Evolutionary conservation across 164 flowering plant genomes (phyloP).

Genomic region (Paratinospora sagittata): DNA sequence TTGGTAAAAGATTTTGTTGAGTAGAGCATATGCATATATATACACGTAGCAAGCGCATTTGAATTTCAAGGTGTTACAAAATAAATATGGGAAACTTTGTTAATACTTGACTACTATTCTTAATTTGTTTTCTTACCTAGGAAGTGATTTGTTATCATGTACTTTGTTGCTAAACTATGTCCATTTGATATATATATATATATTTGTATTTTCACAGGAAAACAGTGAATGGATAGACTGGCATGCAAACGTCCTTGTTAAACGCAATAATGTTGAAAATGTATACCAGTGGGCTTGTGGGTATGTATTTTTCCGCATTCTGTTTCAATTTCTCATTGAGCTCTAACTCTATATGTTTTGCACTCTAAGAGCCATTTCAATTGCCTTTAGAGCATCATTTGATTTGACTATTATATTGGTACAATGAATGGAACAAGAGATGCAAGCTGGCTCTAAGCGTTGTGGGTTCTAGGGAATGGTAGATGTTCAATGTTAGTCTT

Average conservation of each 20-base stretch:
- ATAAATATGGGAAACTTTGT: background rate
- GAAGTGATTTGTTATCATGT: background rate
- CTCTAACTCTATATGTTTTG: background rate
- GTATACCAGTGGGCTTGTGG: slow-evolving; percentile 94
- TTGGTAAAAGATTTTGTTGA: too few species aligned
- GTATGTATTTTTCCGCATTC: slow-evolving; percentile 35
- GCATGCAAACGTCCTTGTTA: slow-evolving; percentile 57
- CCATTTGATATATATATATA: background rate
- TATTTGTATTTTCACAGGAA: slow-evolving; percentile 44
- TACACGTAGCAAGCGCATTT: too few species aligned
- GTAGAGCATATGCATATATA: too few species aligned
- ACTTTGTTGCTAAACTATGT: background rate
- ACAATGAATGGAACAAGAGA: background rate
- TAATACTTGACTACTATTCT: background rate
- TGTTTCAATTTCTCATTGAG: background rate
- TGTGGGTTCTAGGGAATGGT: background rate
- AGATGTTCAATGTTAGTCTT: too few species aligned
- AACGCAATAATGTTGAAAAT: slow-evolving; percentile 76
- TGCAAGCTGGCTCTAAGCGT: background rate
- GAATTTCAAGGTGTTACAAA: too few species aligned
- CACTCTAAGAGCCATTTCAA: background rate
- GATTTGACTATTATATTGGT: background rate
- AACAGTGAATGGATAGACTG: slow-evolving; percentile 79
- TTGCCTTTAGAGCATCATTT: background rate
- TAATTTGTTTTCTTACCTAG: background rate